A percentile compares a stretch with the other conserved stretches of the same genome.
Evolutionary conservation across 1,284 basidiomycete species (phyloP).

Genomic region (Schizophyllum amplum): DNA sequence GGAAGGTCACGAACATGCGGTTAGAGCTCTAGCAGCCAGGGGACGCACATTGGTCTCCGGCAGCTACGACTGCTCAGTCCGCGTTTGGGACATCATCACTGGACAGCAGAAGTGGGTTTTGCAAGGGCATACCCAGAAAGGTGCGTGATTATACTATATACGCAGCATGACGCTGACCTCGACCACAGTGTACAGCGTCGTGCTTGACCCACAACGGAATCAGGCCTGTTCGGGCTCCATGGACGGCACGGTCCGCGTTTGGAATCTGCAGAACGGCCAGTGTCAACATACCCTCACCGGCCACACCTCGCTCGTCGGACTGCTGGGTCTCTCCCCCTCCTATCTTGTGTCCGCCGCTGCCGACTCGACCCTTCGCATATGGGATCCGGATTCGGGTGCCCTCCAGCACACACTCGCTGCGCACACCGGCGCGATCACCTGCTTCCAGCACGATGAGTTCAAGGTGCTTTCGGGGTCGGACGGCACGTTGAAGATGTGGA

Average conservation of each 20-base stretch:
- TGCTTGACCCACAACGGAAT: slow-evolving; percentile 76
- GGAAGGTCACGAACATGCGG: slow-evolving; percentile 84
- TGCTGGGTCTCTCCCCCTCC: slow-evolving; percentile 82
- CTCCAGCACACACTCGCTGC: slow-evolving; percentile 76
- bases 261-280: slow-evolving; percentile 78
- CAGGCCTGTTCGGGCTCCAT: slow-evolving; percentile 93
- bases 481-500: slow-evolving; percentile 97
- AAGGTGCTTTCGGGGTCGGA: slow-evolving; percentile 91
- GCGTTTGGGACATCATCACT: slow-evolving; percentile 92
- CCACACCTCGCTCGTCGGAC: slow-evolving; percentile 83
- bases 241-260: slow-evolving; percentile 92
- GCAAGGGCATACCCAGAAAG: slow-evolving; percentile 86
- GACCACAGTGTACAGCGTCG: slow-evolving; percentile 78
- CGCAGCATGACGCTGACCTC: slow-evolving; percentile 3
- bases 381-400: slow-evolving; percentile 81
- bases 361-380: slow-evolving; percentile 86
- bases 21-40: slow-evolving; percentile 85
- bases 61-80: slow-evolving; percentile 88
- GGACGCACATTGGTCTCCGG: slow-evolving; percentile 89
- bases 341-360: slow-evolving; percentile 90
- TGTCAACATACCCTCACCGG: slow-evolving; percentile 77
- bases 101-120: slow-evolving; percentile 78
- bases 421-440: slow-evolving; percentile 92
- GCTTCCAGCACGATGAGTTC: slow-evolving; percentile 95
- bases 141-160: slow-evolving; percentile 37